Conservation (phyloP, 2,329 filamentous ascomycete species). For the Colletotrichum eleusines region DNA sequence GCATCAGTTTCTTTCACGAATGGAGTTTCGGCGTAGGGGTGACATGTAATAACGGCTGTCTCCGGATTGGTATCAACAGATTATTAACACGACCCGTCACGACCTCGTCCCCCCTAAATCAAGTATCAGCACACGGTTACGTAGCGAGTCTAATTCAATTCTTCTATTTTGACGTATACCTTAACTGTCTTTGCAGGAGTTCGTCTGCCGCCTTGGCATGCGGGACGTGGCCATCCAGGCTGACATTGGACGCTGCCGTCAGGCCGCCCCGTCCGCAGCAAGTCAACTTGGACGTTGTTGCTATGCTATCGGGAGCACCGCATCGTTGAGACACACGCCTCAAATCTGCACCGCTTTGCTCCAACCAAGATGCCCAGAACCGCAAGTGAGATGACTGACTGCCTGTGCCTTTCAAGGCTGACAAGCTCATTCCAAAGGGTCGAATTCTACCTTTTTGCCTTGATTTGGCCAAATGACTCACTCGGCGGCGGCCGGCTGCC, state of each 20-base stretch:
- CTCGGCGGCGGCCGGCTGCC: constrained; percentile 4
- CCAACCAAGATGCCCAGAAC: constrained; percentile 3
- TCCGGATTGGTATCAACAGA: neutral
- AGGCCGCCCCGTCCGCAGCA: constrained; percentile 13
- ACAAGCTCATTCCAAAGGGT: neutral
- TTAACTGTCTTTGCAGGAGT: neutral
- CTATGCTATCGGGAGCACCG: constrained; percentile 27
- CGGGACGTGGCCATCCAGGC: neutral
- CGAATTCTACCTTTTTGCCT: neutral
- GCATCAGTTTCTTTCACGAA: neutral
- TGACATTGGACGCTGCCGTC: neutral
- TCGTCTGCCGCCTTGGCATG: neutral
- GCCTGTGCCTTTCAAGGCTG: constrained; percentile 3
- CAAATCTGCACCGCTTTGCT: constrained; percentile 9
- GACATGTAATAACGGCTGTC: neutral
- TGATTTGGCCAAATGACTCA: constrained; percentile 3
- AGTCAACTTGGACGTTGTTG: constrained; percentile 3
- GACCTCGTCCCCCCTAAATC: neutral
- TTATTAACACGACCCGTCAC: constrained; percentile 1
- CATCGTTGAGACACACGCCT: constrained; percentile 24
- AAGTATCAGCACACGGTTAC: neutral
- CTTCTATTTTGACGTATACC: neutral
- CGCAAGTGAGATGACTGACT: neutral
- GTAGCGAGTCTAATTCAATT: constrained; percentile 26
- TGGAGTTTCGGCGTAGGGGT: constrained; percentile 5